Evolutionary conservation across 2,329 filamentous ascomycete genomes (phyloP).

Genomic region (Rutstroemia sp.): DNA sequence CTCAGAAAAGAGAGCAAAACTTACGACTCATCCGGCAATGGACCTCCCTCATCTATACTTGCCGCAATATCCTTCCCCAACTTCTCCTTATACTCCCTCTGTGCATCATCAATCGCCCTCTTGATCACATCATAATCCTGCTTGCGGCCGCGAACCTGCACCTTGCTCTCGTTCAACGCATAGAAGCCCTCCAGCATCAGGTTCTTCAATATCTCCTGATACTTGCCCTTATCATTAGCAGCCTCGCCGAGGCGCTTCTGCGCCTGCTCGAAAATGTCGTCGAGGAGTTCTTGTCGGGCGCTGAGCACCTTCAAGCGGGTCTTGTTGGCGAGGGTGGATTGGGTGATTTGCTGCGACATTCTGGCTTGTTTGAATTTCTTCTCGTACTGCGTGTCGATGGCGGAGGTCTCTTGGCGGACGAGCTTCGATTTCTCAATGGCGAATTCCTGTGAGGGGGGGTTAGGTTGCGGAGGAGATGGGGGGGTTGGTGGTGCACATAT

Average conservation of each 20-base stretch:
- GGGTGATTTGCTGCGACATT: conserved; percentile 98
- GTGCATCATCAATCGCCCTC: conserved; percentile 70
- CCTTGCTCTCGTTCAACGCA: conserved; percentile 72
- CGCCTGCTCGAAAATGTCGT: conserved; percentile 79
- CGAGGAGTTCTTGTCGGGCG: conserved; percentile 83
- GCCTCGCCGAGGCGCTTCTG: conserved; percentile 61
- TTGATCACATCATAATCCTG: conserved; percentile 69
- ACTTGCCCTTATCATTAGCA: conserved; percentile 64
- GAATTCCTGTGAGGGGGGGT: conserved; percentile 54
- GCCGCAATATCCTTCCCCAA: conserved; percentile 62
- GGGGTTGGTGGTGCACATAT: conserved; percentile 32
- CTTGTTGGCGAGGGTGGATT: conserved; percentile 94
- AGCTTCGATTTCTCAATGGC: conserved; percentile 99
- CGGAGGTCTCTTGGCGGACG: conserved; percentile 85
- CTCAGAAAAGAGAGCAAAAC: conserved; percentile 32
- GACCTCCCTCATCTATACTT: conserved; percentile 69
- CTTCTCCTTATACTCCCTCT: conserved; percentile 77
- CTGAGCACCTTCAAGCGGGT: conserved; percentile 81
- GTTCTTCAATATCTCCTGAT: conserved; percentile 68
- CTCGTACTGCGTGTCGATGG: conserved; percentile 89
- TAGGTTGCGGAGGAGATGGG: not conserved
- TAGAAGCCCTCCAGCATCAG: conserved; percentile 87
- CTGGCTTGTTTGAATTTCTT: conserved; percentile 99
- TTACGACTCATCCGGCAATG: conserved; percentile 76
- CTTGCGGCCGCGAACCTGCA: conserved; percentile 70